Evolutionary conservation across 106 monocot genomes (phyloP).

Genomic region (Acorus calamus): DNA sequence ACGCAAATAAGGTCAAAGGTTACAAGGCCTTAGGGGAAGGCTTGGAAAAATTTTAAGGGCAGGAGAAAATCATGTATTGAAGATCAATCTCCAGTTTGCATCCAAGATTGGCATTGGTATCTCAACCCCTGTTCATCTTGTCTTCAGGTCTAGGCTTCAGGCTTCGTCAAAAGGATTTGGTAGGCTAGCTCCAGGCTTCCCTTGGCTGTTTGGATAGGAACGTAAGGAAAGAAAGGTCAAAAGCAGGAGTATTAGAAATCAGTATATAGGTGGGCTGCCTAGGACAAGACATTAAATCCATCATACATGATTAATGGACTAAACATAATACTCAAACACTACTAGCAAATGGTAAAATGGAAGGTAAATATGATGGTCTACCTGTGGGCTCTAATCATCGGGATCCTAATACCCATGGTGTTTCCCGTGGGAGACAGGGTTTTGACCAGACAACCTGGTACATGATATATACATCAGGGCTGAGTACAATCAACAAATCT

Average conservation of each 20-base stretch:
- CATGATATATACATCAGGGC: constrained; percentile 35
- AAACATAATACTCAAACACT: constrained; percentile 9
- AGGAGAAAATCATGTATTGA: too few species aligned
- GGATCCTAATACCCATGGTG: constrained; percentile 78
- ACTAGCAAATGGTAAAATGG: constrained; percentile 6
- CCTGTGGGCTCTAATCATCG: constrained; percentile 47
- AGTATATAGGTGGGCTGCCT: constrained; percentile 27
- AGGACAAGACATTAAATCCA: constrained; percentile 21
- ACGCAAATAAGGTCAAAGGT: too few species aligned
- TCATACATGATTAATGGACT: not conserved
- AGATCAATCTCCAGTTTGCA: too few species aligned
- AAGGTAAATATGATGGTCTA: constrained; percentile 39
- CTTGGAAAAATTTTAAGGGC: not conserved
- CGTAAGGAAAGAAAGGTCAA: constrained; percentile 51
- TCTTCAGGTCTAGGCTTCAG: constrained; percentile 68
- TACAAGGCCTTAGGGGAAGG: constrained; percentile 28
- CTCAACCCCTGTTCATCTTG: constrained; percentile 49
- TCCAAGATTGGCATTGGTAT: constrained; percentile 15
- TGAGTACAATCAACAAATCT: constrained; percentile 1
- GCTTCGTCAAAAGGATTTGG: constrained; percentile 29
- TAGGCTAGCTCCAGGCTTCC: constrained; percentile 75
- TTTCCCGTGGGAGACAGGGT: constrained; percentile 65
- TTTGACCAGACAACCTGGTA: constrained; percentile 80
- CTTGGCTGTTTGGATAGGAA: constrained; percentile 65
- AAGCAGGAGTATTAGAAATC: constrained; percentile 37